Evolutionary conservation across 2,329 filamentous ascomycete species (phyloP), one percentile per base, ranked within the genome.

Genomic region (Penicillium sp.): DNA sequence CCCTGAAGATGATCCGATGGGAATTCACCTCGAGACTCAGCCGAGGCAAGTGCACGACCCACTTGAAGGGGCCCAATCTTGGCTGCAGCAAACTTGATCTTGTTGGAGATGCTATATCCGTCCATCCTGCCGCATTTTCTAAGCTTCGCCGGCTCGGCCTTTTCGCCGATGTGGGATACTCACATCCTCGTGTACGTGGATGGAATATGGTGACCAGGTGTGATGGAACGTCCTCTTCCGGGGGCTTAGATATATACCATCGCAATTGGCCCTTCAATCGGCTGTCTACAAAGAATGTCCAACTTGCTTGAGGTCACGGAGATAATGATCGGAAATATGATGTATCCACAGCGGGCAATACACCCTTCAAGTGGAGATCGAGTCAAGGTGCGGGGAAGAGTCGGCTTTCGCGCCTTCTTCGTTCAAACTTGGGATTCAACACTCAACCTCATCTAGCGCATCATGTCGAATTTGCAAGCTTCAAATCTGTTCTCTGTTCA

Each of bases 401-500:
- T 28, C 13, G 5, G 15, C 24, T 2, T 39, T 10, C 8, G 18
- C 34, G 34, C n/a, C 34, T 36, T 16, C 18, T 4, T 13, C 21
- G 7, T 18, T 21, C 36, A 12, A 18, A 18, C 34, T 16, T 21
- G 9, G 45, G 5, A n/a, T 6, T 34, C 26, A 42, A 5, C 29
- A 21, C 18, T 21, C 18, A 21, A 21, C 18, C 18, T 21, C 18
- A 21, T 21, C 18, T n/a, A 34, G 8, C 2, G 21, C 56, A 57
- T 21, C 12, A 71, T 71, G 69, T 64, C 69, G 6, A 55, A 69
- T 39, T 55, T 71, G 0, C 58, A 69, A 47, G 59, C 65, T 10
- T 66, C 67, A 8, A 65, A 68, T 12, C 65, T 83, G 4, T 82
- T 82, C 68, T 74, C 73, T 15, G 77, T 82, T 58, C 72, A 81